Evolutionary conservation across 305 asterid genomes (phyloP).

Genomic region (Solanum aculeatissimum): DNA sequence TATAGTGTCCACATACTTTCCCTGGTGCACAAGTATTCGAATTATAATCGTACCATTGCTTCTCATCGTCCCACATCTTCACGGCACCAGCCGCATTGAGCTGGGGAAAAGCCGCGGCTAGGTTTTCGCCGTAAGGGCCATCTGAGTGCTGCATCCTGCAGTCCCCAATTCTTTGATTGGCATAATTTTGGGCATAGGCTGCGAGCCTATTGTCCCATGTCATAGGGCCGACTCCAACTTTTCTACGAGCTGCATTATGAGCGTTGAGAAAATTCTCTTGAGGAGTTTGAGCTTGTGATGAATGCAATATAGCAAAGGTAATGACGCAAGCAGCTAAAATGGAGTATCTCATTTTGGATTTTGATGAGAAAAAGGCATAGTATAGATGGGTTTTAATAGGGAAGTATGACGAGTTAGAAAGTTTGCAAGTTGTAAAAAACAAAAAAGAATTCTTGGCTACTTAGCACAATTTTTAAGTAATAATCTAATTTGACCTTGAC

Average conservation of each 20-base stretch:
- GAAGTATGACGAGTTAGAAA: not conserved
- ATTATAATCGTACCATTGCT: not conserved
- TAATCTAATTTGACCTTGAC: no score
- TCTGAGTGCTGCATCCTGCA: constrained; percentile 20
- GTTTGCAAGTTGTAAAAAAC: not conserved
- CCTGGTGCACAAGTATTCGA: not conserved
- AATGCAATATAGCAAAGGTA: not conserved
- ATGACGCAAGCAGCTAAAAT: not conserved
- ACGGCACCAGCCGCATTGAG: constrained; percentile 4
- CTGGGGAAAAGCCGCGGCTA: not conserved
- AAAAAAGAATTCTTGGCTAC: not conserved
- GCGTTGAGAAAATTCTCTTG: not conserved
- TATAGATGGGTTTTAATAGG: not conserved
- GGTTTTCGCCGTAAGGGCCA: constrained; percentile 13
- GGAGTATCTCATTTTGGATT: not conserved
- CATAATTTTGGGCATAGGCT: constrained; percentile 35
- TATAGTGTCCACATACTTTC: constrained; percentile 15
- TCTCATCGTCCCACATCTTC: constrained; percentile 15
- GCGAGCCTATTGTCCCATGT: constrained; percentile 31
- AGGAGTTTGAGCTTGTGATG: constrained; percentile 10
- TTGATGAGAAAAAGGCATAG: not conserved
- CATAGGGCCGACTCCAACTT: constrained; percentile 30
- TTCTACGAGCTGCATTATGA: constrained; percentile 38
- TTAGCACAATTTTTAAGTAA: not conserved
- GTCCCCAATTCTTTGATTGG: constrained; percentile 17